These are phyloP conservation scores for Sarocladiaceae sp. DNA, from an alignment of 2,329 filamentous ascomycete species.

Conservation along the genomic window DNA sequence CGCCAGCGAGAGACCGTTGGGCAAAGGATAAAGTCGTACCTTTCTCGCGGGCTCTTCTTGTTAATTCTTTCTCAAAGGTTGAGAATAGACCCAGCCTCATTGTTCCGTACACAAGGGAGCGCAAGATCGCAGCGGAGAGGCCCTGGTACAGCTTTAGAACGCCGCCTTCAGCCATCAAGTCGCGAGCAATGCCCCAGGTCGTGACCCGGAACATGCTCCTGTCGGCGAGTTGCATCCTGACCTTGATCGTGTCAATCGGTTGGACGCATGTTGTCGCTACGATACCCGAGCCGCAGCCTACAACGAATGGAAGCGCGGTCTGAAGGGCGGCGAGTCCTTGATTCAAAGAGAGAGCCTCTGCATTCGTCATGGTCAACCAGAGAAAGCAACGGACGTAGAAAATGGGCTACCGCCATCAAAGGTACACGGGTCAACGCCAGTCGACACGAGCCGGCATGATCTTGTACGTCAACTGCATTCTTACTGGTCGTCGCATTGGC, in stretches of 20 bases:
- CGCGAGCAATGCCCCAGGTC: conserved; percentile 54
- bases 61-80: conserved; percentile 59
- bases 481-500: too few relatives aligned
- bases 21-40: conserved; percentile 57
- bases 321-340: too few relatives aligned
- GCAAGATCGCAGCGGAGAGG: conserved; percentile 61
- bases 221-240: conserved; percentile 65
- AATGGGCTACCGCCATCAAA: too few relatives aligned
- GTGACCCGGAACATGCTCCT: conserved; percentile 57
- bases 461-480: too few relatives aligned
- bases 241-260: conserved; percentile 71
- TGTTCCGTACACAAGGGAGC: conserved; percentile 69
- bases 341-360: too few relatives aligned
- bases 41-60: conserved; percentile 46
- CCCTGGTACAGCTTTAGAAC: conserved; percentile 66
- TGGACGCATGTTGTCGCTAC: conserved; percentile 62
- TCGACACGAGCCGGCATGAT: too few relatives aligned
- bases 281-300: conserved; percentile 65
- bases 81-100: conserved; percentile 68
- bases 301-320: conserved; percentile 49
- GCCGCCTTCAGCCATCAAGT: conserved; percentile 59
- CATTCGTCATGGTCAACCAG: too few relatives aligned
- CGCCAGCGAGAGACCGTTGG: conserved; percentile 60
- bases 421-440: too few relatives aligned
- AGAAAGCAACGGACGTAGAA: too few relatives aligned